Conservation (phyloP, 345 rosid genomes). For the Sapria himalayana region DNA sequence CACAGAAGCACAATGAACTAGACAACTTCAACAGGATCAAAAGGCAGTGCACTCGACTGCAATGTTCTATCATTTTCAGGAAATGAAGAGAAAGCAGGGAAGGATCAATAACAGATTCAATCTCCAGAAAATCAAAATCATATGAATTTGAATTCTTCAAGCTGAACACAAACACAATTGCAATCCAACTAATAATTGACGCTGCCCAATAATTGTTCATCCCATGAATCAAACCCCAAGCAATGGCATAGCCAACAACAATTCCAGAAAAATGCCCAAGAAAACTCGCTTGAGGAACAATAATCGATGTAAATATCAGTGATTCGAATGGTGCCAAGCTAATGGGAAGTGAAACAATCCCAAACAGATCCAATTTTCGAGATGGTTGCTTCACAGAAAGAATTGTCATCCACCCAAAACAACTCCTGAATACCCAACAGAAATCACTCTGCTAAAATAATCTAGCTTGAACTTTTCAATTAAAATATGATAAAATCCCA, state of each 20-base stretch:
- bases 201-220: conserved; percentile 93
- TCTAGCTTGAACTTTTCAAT: conserved; percentile 61
- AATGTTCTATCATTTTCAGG: conserved; percentile 55
- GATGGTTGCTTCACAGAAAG: conserved; percentile 90
- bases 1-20: conserved; percentile 13
- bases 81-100: conserved; percentile 72
- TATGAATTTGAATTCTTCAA: conserved; percentile 78
- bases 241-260: conserved; percentile 74
- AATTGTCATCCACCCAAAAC: conserved; percentile 98
- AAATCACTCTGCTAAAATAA: conserved; percentile 75
- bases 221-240: conserved; percentile 88
- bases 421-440: conserved; percentile 97
- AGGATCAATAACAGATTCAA: conserved; percentile 71
- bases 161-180: conserved; percentile 52
- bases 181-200: conserved; percentile 70
- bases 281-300: conserved; percentile 96
- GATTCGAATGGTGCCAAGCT: conserved; percentile 95
- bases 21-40: conserved; percentile 43
- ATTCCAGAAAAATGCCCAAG: conserved; percentile 90
- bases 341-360: conserved; percentile 80
- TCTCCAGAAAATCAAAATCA: conserved; percentile 63
- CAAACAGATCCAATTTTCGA: conserved; percentile 74
- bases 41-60: conserved; percentile 55
- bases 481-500: conserved; percentile 62
- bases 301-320: conserved; percentile 76